These are phyloP conservation scores for Globisporangium spinosum DNA, from an alignment of 352 stramenopile genomes.

Conservation along the genomic window DNA sequence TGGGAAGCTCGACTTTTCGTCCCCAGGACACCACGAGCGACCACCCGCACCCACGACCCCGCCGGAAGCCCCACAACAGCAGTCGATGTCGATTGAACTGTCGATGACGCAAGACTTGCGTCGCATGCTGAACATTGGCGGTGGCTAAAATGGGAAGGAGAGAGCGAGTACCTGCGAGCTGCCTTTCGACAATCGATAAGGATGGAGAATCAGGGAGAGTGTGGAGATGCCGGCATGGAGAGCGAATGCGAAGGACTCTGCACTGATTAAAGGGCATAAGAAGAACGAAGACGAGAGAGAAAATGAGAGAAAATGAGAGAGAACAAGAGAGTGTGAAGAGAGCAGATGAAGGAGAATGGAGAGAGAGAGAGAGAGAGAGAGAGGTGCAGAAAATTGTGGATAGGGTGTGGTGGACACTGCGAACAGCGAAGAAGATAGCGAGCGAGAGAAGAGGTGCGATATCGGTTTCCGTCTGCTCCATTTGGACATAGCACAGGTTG, in stretches of 20 bases:
- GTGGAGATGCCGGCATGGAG: not conserved
- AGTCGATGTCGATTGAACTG: constrained; percentile 50
- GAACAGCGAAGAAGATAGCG: not conserved
- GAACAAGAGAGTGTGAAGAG: not conserved
- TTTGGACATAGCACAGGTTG: not conserved
- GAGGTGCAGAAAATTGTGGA: not conserved
- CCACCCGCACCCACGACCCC: constrained; percentile 36
- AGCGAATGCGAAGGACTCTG: not conserved
- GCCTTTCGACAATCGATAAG: not conserved
- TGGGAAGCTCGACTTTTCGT: constrained; percentile 7
- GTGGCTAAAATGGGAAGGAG: constrained; percentile 20
- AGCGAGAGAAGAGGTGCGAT: not conserved
- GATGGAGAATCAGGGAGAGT: not conserved
- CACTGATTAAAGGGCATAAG: no score
- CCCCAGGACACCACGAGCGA: constrained; percentile 7
- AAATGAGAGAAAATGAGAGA: not conserved
- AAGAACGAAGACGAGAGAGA: not conserved
- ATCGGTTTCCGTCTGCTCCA: not conserved
- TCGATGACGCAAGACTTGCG: constrained; percentile 80
- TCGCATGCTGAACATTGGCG: constrained; percentile 78
- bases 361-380: not conserved
- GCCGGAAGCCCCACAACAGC: constrained; percentile 13
- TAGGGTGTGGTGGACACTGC: not conserved
- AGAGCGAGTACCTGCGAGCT: not conserved
- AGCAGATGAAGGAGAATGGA: no score